Evolutionary conservation across 371 early-diverging fungal genomes (phyloP).

Genomic region (Apophysomyces ossiformis): DNA sequence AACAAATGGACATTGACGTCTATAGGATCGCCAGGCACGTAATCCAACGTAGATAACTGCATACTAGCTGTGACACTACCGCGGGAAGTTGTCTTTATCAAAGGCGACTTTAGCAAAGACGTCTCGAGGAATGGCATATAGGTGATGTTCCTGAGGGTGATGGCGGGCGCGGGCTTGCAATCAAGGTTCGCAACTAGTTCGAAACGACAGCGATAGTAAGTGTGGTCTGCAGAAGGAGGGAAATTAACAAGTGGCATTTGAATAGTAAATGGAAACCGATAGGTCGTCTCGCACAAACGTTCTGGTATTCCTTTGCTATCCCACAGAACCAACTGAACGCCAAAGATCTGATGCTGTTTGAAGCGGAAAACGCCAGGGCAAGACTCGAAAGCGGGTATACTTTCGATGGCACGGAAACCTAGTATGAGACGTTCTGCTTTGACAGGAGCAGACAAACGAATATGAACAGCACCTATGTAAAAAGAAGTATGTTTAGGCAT

Average conservation of each 20-base stretch:
- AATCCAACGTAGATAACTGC: constrained; percentile 28
- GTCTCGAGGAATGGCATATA: constrained; percentile 49
- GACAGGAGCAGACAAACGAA: neutral
- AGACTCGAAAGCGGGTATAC: neutral
- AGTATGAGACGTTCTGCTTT: constrained; percentile 27
- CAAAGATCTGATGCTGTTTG: constrained; percentile 18
- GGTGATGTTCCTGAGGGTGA: constrained; percentile 12
- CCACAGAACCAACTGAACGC: constrained; percentile 40
- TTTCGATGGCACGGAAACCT: constrained; percentile 35
- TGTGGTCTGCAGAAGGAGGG: constrained; percentile 38
- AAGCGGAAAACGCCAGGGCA: constrained; percentile 13
- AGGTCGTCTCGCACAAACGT: constrained; percentile 18
- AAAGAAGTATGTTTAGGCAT: too few species aligned
- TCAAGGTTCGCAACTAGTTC: constrained; percentile 33
- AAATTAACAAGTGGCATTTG: constrained; percentile 47
- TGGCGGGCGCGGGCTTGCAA: neutral
- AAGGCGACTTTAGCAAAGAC: constrained; percentile 28
- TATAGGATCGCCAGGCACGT: constrained; percentile 34
- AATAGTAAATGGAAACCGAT: constrained; percentile 40
- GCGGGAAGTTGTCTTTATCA: constrained; percentile 7
- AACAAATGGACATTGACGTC: constrained; percentile 6
- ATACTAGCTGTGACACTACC: constrained; percentile 13
- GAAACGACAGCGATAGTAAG: constrained; percentile 36
- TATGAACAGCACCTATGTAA: neutral
- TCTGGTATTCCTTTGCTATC: constrained; percentile 23